phyloP scores from a whole-genome alignment of 257 asterid species.

The Nicotiana obtusifolia region DNA sequence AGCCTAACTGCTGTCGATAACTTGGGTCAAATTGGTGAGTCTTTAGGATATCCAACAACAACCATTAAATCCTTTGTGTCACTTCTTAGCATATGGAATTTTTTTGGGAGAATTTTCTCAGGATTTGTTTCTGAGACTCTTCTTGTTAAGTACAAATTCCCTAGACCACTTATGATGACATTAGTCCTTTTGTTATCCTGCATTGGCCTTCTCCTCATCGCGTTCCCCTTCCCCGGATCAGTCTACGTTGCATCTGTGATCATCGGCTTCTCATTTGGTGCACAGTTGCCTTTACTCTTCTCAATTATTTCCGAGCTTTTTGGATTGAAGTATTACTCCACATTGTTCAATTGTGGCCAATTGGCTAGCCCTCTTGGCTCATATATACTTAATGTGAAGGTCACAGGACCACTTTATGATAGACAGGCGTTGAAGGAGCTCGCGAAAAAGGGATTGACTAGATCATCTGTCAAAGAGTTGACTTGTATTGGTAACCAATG shows the following conservation, averaged over 20 bases:
- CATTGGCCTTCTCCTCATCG: constrained; percentile 56
- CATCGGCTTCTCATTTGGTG: constrained; percentile 77
- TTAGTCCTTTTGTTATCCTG: constrained; percentile 54
- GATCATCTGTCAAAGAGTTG: constrained; percentile 48
- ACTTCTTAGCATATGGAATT: constrained; percentile 74
- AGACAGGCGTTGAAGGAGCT: constrained; percentile 51
- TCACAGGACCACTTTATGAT: constrained; percentile 64
- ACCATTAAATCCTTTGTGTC: constrained; percentile 59
- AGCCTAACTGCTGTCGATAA: constrained; percentile 76
- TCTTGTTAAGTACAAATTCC: constrained; percentile 50
- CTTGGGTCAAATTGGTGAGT: constrained; percentile 71
- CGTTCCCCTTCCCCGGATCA: constrained; percentile 62
- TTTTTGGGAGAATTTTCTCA: constrained; percentile 64
- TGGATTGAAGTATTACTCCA: constrained; percentile 62
- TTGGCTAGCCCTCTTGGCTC: constrained; percentile 74
- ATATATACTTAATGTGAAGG: constrained; percentile 54
- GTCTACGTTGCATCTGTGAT: constrained; percentile 55
- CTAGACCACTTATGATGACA: constrained; percentile 66
- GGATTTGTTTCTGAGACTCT: constrained; percentile 64
- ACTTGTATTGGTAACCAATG: constrained; percentile 52
- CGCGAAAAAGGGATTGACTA: constrained; percentile 41
- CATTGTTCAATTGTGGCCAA: constrained; percentile 76
- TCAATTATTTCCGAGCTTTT: constrained; percentile 66
- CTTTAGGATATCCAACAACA: constrained; percentile 63
- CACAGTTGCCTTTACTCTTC: constrained; percentile 55